Evolutionary conservation across 1,284 basidiomycete species (phyloP), one percentile per base, ranked within the genome.

Genomic region (Serendipita sp.): DNA sequence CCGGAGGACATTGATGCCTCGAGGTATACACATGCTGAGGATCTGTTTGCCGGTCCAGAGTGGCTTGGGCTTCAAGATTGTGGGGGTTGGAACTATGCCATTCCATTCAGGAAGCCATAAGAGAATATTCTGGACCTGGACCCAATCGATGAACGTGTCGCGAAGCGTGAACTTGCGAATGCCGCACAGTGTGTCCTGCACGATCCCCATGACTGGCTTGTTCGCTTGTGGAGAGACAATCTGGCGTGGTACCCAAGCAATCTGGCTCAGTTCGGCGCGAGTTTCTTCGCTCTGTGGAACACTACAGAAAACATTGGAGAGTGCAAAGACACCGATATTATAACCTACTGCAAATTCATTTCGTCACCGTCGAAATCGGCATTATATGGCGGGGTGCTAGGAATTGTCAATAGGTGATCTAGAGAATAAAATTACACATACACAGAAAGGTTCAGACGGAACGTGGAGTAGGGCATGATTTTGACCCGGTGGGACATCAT

Each of bases 401-500:
- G 58, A 68, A 64, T n/a, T 64, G 32, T 62, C 68, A 69, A 66
- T 68, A 75, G 69, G 71, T 73, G 64, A n/a, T 32, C 53, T 10
- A 32, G 22, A n/a, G 32, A 32, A 35, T 58, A 26, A 4, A 38
- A 13, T 5, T 13, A 47, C 41, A 80, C 87, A 78, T 83, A 88
- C 87, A 97, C 94, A 65, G 93, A 96, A 67, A 97, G 85, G 73
- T 98, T 98, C 67, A 97, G 76, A 66, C 95, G 93, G 79, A 97
- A 98, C 64, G 95, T 99, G 32, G 96, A 99, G 75, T 98, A 99
- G 41, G 92, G 91, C 94, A 99, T 97, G 64, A 99, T 78, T 72
- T 91, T 93, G 60, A 99, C 91, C 45, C 96, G 85, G 77, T 99
- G 96, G 74, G 91, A 93, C 96, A 99, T 99, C 96, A 99, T 99